phyloP scores from a whole-genome alignment of 208 protist species.

The Leishmania lainsoni region DNA sequence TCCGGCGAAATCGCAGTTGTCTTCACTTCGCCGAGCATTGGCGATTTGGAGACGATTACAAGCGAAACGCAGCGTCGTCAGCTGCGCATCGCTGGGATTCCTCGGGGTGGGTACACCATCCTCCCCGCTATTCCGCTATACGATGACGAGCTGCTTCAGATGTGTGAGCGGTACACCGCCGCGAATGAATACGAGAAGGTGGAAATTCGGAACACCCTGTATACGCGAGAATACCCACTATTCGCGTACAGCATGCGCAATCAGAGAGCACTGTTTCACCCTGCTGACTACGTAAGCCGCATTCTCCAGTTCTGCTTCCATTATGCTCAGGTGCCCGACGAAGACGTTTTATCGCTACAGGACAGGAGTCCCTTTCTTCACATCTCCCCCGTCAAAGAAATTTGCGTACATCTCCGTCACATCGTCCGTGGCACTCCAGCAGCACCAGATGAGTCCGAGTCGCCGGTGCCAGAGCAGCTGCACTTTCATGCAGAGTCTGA shows the following conservation, averaged over 20 bases:
- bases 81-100: constrained; percentile 74
- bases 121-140: constrained; percentile 68
- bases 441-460: neutral
- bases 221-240: constrained; percentile 44
- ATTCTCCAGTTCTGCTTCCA: constrained; percentile 66
- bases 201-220: constrained; percentile 44
- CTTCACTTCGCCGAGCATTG: constrained; percentile 47
- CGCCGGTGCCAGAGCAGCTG: constrained; percentile 8
- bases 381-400: constrained; percentile 58
- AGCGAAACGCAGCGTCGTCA: constrained; percentile 52
- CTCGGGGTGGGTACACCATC: constrained; percentile 66
- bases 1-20: constrained; percentile 72
- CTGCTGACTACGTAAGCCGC: constrained; percentile 64
- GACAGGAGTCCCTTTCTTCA: constrained; percentile 62
- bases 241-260: constrained; percentile 31
- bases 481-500: constrained; percentile 21
- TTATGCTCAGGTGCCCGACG: constrained; percentile 27
- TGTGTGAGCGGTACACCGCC: constrained; percentile 63
- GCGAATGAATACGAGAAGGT: constrained; percentile 40
- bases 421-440: constrained; percentile 7
- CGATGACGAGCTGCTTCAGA: constrained; percentile 53
- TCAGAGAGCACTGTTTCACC: constrained; percentile 59
- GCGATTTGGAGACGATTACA: constrained; percentile 72
- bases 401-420: constrained; percentile 48
- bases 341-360: constrained; percentile 19